Evolutionary conservation across 257 asterid species (phyloP).

Genomic region (Scutellaria minor): DNA sequence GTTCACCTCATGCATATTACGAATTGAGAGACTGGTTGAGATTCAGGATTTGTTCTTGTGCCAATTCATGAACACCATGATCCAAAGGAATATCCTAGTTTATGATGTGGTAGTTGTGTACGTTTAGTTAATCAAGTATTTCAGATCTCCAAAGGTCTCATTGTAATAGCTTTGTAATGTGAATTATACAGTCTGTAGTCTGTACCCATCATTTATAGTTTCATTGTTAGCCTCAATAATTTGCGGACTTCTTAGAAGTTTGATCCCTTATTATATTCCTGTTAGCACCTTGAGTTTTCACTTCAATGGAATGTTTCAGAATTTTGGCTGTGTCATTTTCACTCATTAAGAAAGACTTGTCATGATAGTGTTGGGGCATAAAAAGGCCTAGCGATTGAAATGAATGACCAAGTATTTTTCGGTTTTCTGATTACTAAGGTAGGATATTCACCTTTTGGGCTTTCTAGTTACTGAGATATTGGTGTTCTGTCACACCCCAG

Average conservation of each 20-base stretch:
- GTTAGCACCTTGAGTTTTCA: not conserved
- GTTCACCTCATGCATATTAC: not conserved
- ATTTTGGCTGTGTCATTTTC: not conserved
- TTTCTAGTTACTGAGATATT: not conserved
- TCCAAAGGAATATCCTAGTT: not conserved
- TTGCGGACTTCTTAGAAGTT: not conserved
- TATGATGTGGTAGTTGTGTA: not conserved
- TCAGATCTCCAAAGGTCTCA: not conserved
- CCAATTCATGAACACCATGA: not conserved
- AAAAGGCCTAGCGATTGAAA: not conserved
- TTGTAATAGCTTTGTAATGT: not conserved
- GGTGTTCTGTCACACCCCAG: not conserved
- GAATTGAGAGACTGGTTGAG: not conserved
- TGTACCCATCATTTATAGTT: conserved; percentile 10
- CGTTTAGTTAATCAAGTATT: too few relatives aligned
- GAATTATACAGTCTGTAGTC: not conserved
- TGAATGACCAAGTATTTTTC: not conserved
- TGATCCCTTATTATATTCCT: not conserved
- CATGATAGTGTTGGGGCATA: not conserved
- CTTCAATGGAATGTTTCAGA: not conserved
- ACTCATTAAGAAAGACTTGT: not conserved
- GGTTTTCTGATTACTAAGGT: not conserved
- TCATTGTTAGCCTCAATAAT: conserved; percentile 1
- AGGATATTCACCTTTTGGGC: not conserved
- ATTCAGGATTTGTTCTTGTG: not conserved